phyloP scores from a whole-genome alignment of 495 filamentous ascomycete genomes.

The Aspergillus sparsus region DNA sequence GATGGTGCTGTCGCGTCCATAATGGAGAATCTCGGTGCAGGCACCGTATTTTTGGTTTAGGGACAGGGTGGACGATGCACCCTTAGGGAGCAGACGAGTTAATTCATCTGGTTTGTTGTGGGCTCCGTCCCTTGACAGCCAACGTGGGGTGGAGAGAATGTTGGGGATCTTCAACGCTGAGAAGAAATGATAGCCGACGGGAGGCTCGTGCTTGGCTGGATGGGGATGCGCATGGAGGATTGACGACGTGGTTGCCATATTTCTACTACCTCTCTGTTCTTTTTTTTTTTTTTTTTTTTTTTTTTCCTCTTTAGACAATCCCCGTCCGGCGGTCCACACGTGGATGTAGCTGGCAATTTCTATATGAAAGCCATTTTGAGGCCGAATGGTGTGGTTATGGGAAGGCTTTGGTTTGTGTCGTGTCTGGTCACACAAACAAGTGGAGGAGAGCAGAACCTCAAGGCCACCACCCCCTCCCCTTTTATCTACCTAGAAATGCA shows the following conservation, averaged over 20 bases:
- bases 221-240: neutral
- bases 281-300: neutral
- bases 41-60: slow-evolving; percentile 10
- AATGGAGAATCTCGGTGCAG: slow-evolving; percentile 20
- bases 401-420: too few species aligned
- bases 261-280: neutral
- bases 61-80: neutral
- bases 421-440: too few species aligned
- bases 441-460: too few species aligned
- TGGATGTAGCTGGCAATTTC: too few species aligned
- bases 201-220: neutral
- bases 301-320: neutral
- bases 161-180: neutral
- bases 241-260: neutral
- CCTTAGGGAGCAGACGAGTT: neutral
- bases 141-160: neutral
- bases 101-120: neutral
- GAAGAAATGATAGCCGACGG: neutral
- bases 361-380: too few species aligned
- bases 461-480: too few species aligned
- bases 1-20: slow-evolving; percentile 16
- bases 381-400: too few species aligned
- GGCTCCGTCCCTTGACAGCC: neutral
- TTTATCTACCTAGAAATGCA: too few species aligned
- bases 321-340: too few species aligned